Base-by-base conservation (phyloP, 495 filamentous ascomycete species). In the Penicillium paxilli region DNA sequence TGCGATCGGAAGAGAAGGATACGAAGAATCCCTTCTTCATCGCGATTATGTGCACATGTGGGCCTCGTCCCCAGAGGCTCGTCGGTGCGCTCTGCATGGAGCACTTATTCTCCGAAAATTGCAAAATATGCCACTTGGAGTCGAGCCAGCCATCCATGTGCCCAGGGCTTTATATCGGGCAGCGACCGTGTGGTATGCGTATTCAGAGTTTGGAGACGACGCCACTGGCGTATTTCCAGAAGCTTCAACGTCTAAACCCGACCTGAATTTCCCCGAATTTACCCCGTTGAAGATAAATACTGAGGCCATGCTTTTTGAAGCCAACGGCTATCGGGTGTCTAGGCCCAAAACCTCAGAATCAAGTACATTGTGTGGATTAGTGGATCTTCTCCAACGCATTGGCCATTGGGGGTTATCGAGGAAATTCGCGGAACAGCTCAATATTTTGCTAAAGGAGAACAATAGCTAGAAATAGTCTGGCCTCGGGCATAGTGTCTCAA, bases 1-100 rank as follows among this genome's bases (percentile, higher is more conserved):
- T 9, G 62, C 49, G 5, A 58, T 66, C 9, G 62, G 65, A 0
- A 52, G 60, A 14, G 67, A 70, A 26, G 67, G 67, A 14, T 46
- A 49, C n/a, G 21, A 30, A 14, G 54, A 52, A 32, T 52, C 57
- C 8, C 6, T 45, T 14, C 19, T 12, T 5, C 53, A 52, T 37
- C 44, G 38, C 20, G 42, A 54, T 11, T 46, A 60, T 37, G 47
- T 51, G 23, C 47, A 28, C 9, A 35, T 23, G 24, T 64, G 60
- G 60, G 47, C 57, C n/a, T 54, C 57, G 6, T 60, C 60, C 4
- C 44, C 16, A 22, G 23, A 57, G 17, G 60, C 49, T 11, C 60
- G 47, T 11, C 32, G 60, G n/a, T 60, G 57, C 22, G 57, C 60
- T 19, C 48, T 60, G 22, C 60, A 64, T 23, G 57, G 49, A 2